A percentile compares a stretch with the other conserved stretches of the same genome.
phyloP scores from a whole-genome alignment of 352 stramenopile genomes.

The Phytophthora nicotianae region DNA sequence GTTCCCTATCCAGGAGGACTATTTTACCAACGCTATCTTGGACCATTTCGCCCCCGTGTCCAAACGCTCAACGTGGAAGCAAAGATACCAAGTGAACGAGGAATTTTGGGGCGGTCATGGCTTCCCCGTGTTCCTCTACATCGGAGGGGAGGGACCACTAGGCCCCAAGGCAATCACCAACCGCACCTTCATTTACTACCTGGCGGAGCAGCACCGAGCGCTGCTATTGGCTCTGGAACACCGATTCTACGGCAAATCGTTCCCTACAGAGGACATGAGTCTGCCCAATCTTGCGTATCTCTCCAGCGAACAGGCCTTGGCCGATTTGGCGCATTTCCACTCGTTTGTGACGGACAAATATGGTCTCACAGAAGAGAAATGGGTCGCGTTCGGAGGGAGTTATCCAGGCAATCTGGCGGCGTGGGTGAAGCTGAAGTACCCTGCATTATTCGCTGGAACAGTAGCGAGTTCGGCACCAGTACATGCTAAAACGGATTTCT shows the following conservation, averaged over 20 bases:
- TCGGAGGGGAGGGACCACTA: slow-evolving; percentile 76
- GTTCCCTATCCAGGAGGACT: slow-evolving; percentile 56
- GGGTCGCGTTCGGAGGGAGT: slow-evolving; percentile 95
- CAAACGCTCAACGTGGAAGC: slow-evolving; percentile 72
- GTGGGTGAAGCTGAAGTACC: slow-evolving; percentile 94
- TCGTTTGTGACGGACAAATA: slow-evolving; percentile 73
- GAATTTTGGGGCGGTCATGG: slow-evolving; percentile 80
- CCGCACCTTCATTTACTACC: slow-evolving; percentile 76
- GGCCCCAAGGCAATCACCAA: slow-evolving; percentile 65
- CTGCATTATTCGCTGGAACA: slow-evolving; percentile 90
- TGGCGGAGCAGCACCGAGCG: slow-evolving; percentile 77
- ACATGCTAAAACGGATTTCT: slow-evolving; percentile 82
- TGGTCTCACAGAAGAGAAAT: slow-evolving; percentile 66
- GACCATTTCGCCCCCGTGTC: slow-evolving; percentile 76
- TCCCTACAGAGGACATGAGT: slow-evolving; percentile 84
- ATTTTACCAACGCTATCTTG: slow-evolving; percentile 63
- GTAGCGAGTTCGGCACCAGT: slow-evolving; percentile 93
- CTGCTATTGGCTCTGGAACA: slow-evolving; percentile 93
- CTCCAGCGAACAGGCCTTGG: slow-evolving; percentile 89
- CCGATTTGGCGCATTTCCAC: slow-evolving; percentile 92
- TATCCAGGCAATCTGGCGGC: slow-evolving; percentile 95
- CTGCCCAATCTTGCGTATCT: slow-evolving; percentile 88
- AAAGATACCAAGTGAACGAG: slow-evolving; percentile 92
- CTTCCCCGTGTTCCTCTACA: slow-evolving; percentile 91
- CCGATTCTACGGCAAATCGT: slow-evolving; percentile 95